Percentiles rank a stretch among this genome's conserved stretches.
Evolutionary conservation across 352 stramenopile species (phyloP).

Genomic region (Globisporangium emineosum): DNA sequence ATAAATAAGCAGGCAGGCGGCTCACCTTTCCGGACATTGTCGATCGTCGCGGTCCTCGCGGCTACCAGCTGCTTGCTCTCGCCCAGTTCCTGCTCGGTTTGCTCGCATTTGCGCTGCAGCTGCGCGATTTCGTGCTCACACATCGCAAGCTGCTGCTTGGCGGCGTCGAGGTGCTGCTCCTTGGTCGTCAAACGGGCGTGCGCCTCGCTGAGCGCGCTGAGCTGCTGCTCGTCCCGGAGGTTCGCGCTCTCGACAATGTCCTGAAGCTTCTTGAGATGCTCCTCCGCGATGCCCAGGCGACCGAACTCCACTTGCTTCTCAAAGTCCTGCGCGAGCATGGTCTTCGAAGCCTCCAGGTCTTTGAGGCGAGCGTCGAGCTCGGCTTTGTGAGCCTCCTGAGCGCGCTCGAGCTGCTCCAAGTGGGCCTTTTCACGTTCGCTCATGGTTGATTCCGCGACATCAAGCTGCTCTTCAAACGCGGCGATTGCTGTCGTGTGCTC

Average conservation of each 20-base stretch:
- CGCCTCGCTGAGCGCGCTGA: background rate
- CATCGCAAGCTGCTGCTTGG: background rate
- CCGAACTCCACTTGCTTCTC: slow-evolving; percentile 3
- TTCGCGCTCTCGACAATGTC: slow-evolving; percentile 9
- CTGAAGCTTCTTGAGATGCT: slow-evolving; percentile 15
- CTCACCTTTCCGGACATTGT: slow-evolving; percentile 52
- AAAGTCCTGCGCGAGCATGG: slow-evolving; percentile 6
- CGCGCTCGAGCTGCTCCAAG: background rate
- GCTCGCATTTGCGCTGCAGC: slow-evolving; percentile 14
- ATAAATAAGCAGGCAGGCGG: background rate
- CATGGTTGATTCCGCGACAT: background rate
- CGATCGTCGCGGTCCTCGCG: slow-evolving; percentile 40
- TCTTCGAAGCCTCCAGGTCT: background rate
- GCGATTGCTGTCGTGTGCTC: background rate
- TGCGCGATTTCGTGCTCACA: background rate
- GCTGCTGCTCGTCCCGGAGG: slow-evolving; percentile 9
- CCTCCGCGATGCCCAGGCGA: slow-evolving; percentile 1
- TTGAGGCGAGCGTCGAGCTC: background rate
- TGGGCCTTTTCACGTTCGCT: background rate
- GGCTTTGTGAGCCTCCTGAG: background rate
- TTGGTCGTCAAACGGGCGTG: background rate
- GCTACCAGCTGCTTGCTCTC: slow-evolving; percentile 33
- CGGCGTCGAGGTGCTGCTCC: background rate
- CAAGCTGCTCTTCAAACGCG: slow-evolving; percentile 1
- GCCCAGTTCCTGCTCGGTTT: slow-evolving; percentile 18